A percentile compares a stretch with the other conserved stretches of the same genome.
phyloP scores from a whole-genome alignment of 352 stramenopile genomes.

The Thalassiosira livingstoniorum region DNA sequence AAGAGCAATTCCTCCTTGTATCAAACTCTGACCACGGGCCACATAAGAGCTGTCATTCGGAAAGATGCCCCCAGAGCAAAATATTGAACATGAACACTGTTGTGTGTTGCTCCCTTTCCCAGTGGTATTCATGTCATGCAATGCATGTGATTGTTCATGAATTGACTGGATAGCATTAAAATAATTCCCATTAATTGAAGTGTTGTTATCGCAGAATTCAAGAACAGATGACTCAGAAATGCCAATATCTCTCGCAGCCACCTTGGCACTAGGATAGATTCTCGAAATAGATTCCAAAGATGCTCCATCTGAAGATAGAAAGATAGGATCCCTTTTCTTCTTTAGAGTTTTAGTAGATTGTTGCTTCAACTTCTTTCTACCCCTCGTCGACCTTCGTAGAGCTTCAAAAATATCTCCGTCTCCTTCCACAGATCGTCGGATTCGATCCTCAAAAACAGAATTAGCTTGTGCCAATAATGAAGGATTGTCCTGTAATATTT shows the following conservation, averaged over 20 bases:
- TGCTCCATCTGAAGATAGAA: slow-evolving; percentile 22
- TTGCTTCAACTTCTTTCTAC: slow-evolving; percentile 35
- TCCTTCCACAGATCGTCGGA: slow-evolving; percentile 31
- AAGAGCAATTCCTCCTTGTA: slow-evolving; percentile 60
- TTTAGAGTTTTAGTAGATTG: background rate
- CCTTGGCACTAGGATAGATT: slow-evolving; percentile 37
- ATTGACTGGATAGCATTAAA: slow-evolving; percentile 9
- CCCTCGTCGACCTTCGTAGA: slow-evolving; percentile 42
- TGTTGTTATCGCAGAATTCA: slow-evolving; percentile 28
- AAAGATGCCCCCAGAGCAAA: slow-evolving; percentile 52
- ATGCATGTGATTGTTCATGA: background rate
- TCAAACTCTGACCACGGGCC: slow-evolving; percentile 44
- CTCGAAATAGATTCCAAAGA: slow-evolving; percentile 41
- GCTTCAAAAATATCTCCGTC: slow-evolving; percentile 35
- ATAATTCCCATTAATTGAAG: slow-evolving; percentile 37
- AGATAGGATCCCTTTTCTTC: slow-evolving; percentile 11
- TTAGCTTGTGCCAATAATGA: slow-evolving; percentile 50
- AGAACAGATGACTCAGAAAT: slow-evolving; percentile 42
- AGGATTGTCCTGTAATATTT: slow-evolving; percentile 60
- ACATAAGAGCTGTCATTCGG: slow-evolving; percentile 47
- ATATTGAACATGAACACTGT: slow-evolving; percentile 47
- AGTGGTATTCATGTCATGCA: background rate
- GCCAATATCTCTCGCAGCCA: slow-evolving; percentile 49
- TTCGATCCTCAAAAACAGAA: slow-evolving; percentile 38
- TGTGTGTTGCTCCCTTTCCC: background rate